Evolutionary conservation across 768 basidiomycete genomes (phyloP).

Genomic region (Tulasnella sp.): DNA sequence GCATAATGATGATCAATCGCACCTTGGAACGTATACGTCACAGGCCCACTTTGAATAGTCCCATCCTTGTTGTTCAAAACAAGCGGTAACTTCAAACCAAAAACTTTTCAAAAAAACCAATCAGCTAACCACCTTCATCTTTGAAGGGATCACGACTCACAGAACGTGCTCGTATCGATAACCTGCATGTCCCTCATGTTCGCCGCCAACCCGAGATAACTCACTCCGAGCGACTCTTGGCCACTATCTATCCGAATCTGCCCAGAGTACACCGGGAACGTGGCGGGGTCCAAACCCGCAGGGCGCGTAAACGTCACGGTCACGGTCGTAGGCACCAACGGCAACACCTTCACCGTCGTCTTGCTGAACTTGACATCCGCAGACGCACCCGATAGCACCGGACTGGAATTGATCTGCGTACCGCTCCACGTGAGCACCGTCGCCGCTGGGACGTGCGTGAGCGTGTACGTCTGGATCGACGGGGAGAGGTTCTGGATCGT

Average conservation of each 20-base stretch:
- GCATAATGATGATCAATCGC: background rate
- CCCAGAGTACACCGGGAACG: conserved; percentile 48
- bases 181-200: conserved; percentile 39
- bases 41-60: background rate
- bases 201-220: conserved; percentile 37
- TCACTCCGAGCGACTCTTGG: conserved; percentile 25
- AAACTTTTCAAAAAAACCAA: background rate
- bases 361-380: conserved; percentile 39
- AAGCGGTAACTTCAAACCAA: background rate
- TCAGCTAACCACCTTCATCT: background rate
- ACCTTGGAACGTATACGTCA: conserved; percentile 1
- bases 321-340: conserved; percentile 34
- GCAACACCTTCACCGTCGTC: conserved; percentile 33
- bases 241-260: conserved; percentile 34
- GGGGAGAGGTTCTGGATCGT: conserved; percentile 38
- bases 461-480: conserved; percentile 32
- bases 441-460: conserved; percentile 46
- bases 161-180: conserved; percentile 35
- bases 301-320: conserved; percentile 38
- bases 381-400: conserved; percentile 37
- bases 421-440: conserved; percentile 33
- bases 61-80: background rate
- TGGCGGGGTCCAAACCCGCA: conserved; percentile 29
- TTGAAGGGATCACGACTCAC: background rate
- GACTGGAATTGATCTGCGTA: conserved; percentile 32